Conservation (phyloP, 2,329 filamentous ascomycete species). For the Cordyceps militaris region DNA sequence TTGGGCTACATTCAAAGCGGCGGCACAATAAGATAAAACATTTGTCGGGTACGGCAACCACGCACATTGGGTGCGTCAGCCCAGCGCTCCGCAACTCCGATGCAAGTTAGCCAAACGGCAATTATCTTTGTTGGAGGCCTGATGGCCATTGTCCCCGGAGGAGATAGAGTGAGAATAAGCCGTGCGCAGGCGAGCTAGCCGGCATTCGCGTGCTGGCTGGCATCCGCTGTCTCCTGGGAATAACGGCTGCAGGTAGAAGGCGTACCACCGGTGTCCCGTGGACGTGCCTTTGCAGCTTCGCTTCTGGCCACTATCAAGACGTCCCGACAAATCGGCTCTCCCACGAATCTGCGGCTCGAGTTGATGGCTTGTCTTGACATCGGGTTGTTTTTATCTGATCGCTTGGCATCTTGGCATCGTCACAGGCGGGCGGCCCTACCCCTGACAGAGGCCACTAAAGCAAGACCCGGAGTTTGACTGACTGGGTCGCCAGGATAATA, state of each 20-base stretch:
- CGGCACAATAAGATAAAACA: not conserved
- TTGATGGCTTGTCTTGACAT: not conserved
- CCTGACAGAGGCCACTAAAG: conserved; percentile 1
- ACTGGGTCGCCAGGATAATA: not conserved
- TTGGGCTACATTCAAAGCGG: not conserved
- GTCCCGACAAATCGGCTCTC: not conserved
- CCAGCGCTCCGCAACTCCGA: not conserved
- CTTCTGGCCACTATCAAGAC: not conserved
- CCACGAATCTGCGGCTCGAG: not conserved
- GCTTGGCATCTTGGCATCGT: conserved; percentile 10
- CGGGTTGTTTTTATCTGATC: not conserved
- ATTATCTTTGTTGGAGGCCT: not conserved
- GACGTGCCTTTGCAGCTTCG: not conserved
- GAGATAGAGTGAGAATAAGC: conserved; percentile 8
- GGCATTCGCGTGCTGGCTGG: not conserved
- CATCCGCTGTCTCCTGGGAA: not conserved
- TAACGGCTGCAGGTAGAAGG: not conserved
- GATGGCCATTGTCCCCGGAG: not conserved
- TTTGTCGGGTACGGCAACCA: conserved; percentile 1
- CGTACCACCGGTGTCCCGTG: no score
- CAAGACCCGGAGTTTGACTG: not conserved
- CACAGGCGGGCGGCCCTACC: not conserved
- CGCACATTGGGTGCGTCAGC: not conserved
- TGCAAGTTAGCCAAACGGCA: not conserved
- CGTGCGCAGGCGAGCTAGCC: not conserved